Evolutionary conservation across 225 moss, liverwort and hornwort species (phyloP).

Genomic region (Ulota crispa): DNA sequence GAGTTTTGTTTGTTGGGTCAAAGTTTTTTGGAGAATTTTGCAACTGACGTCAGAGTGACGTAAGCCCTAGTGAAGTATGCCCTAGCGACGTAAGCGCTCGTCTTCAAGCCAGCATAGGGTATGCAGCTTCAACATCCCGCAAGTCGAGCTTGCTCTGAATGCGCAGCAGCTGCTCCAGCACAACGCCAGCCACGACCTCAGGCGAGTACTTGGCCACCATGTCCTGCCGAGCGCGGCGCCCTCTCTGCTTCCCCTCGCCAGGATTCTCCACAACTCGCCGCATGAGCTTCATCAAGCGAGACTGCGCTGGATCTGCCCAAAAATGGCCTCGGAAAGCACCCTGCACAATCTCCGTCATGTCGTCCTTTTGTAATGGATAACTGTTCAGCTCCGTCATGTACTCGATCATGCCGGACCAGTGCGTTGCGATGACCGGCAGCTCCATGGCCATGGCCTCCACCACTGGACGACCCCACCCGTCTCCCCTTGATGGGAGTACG

Average conservation of each 20-base stretch:
- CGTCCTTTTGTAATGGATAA: slow-evolving; percentile 27
- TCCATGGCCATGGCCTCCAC: slow-evolving; percentile 61
- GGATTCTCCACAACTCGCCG: slow-evolving; percentile 30
- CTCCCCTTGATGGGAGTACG: slow-evolving; percentile 42
- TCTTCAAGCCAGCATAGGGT: neutral
- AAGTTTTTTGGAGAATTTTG: no score
- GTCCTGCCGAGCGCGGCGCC: slow-evolving; percentile 31
- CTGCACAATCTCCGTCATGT: slow-evolving; percentile 37
- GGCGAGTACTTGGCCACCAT: slow-evolving; percentile 40
- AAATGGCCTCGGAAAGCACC: slow-evolving; percentile 37
- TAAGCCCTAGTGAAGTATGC: neutral
- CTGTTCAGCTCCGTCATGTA: slow-evolving; percentile 46
- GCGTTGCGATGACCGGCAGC: slow-evolving; percentile 47
- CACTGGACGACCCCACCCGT: slow-evolving; percentile 40
- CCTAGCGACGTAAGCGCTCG: neutral
- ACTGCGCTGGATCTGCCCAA: slow-evolving; percentile 40
- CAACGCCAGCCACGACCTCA: slow-evolving; percentile 30
- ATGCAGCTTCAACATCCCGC: neutral
- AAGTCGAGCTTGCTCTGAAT: slow-evolving; percentile 37
- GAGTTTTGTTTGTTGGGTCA: no score
- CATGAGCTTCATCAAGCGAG: slow-evolving; percentile 41
- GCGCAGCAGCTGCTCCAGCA: slow-evolving; percentile 32
- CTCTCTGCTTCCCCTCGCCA: slow-evolving; percentile 32
- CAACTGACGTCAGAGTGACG: no score
- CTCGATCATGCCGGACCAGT: slow-evolving; percentile 46